Conservation (phyloP, 192 early-diverging fungal genomes). For the Backusella tarrabulga region DNA sequence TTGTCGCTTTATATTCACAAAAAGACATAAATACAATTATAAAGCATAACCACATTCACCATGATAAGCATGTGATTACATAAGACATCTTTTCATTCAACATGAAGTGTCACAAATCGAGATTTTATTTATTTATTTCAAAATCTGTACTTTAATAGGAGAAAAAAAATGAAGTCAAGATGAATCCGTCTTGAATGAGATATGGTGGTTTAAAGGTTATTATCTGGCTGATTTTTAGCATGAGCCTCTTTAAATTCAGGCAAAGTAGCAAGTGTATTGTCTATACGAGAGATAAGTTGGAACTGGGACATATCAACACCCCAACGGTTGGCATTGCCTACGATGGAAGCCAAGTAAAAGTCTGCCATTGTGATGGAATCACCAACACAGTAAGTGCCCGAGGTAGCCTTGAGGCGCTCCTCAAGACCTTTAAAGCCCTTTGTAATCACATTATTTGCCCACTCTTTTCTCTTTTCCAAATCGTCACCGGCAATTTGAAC, state of each 20-base stretch:
- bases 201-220: neutral
- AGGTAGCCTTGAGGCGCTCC: slow-evolving; percentile 54
- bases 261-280: slow-evolving; percentile 50
- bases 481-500: slow-evolving; percentile 56
- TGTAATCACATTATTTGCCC: slow-evolving; percentile 55
- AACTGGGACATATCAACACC: slow-evolving; percentile 70
- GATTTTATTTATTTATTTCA: no score
- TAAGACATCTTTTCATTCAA: no score
- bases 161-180: no score
- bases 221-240: slow-evolving; percentile 65
- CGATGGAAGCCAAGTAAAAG: slow-evolving; percentile 74
- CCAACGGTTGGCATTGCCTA: slow-evolving; percentile 69
- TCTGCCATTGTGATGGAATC: slow-evolving; percentile 86
- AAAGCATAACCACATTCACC: no score
- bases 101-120: no score
- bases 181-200: no score
- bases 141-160: neutral
- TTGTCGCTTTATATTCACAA: no score
- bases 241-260: slow-evolving; percentile 66
- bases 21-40: no score
- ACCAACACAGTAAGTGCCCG: slow-evolving; percentile 77
- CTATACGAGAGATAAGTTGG: slow-evolving; percentile 67
- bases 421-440: slow-evolving; percentile 76
- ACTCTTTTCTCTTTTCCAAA: slow-evolving; percentile 49
- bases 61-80: no score